These are phyloP conservation scores for Laburnicola sp. DNA, from an alignment of 2,329 filamentous ascomycete species.

Conservation along the genomic window DNA sequence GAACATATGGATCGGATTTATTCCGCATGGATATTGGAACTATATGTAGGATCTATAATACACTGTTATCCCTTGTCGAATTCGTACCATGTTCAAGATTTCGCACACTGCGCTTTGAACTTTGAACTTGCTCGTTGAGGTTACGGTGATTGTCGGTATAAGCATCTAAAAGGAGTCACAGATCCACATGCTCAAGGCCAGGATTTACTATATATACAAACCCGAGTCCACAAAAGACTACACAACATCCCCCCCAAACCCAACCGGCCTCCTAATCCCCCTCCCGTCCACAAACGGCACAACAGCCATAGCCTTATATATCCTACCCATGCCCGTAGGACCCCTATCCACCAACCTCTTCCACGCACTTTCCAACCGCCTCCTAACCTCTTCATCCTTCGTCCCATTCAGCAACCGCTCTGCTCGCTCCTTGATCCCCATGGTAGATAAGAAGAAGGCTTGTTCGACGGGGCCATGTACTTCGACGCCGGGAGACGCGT, in stretches of 20 bases:
- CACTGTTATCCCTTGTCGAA: too few relatives aligned
- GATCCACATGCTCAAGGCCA: too few relatives aligned
- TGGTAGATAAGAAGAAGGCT: constrained; percentile 72
- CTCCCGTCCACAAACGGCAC: constrained; percentile 67
- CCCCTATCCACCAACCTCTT: constrained; percentile 81
- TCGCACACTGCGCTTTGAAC: too few relatives aligned
- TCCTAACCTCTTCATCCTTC: constrained; percentile 44
- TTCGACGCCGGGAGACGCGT: constrained; percentile 77
- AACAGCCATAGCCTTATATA: constrained; percentile 93
- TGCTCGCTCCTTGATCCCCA: constrained; percentile 69
- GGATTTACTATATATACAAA: background rate
- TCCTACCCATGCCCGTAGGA: constrained; percentile 84
- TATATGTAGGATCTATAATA: too few relatives aligned
- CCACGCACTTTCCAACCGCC: constrained; percentile 72
- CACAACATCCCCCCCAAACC: constrained; percentile 76
- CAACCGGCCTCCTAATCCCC: constrained; percentile 76
- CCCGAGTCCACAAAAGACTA: constrained; percentile 6
- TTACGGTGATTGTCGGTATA: too few relatives aligned
- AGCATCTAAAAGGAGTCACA: too few relatives aligned
- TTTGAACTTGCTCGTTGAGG: too few relatives aligned
- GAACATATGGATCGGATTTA: too few relatives aligned
- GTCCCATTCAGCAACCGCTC: constrained; percentile 33
- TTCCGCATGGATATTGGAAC: too few relatives aligned
- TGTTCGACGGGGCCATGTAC: constrained; percentile 92
- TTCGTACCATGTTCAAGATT: too few relatives aligned